phyloP scores from a whole-genome alignment of 1,139 yeast genomes.

The Tardiomyces blankii region DNA sequence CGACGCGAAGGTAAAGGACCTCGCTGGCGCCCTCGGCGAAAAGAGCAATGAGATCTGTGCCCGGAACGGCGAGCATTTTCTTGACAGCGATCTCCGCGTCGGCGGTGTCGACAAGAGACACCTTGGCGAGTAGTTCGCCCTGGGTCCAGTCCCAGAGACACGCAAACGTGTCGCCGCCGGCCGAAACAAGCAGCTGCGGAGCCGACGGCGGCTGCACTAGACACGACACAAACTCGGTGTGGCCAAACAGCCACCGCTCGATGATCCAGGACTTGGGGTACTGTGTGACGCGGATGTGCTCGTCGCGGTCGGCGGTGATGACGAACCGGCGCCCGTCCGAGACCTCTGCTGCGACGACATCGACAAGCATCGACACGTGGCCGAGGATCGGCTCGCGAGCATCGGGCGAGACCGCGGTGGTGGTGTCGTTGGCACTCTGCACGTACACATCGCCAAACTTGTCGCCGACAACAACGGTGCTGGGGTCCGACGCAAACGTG shows the following conservation, averaged over 20 bases:
- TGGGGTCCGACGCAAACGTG: constrained; percentile 38
- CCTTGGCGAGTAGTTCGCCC: constrained; percentile 25
- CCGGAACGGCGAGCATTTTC: not conserved
- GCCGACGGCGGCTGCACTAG: constrained; percentile 44
- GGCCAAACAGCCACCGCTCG: constrained; percentile 81
- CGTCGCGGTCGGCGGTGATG: constrained; percentile 88
- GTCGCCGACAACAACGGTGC: constrained; percentile 66
- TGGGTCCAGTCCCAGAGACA: constrained; percentile 68
- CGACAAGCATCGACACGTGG: constrained; percentile 93
- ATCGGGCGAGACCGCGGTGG: constrained; percentile 18
- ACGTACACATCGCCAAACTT: constrained; percentile 91
- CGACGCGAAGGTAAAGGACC: not conserved
- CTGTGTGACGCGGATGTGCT: constrained; percentile 80
- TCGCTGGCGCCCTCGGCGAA: not conserved
- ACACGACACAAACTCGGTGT: constrained; percentile 65
- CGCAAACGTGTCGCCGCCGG: constrained; percentile 83
- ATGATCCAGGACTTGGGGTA: constrained; percentile 72
- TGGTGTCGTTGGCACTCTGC: constrained; percentile 4
- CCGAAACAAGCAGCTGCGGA: constrained; percentile 48
- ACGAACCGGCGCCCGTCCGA: constrained; percentile 40
- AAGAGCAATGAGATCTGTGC: not conserved
- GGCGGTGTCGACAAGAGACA: not conserved
- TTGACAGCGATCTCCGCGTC: not conserved
- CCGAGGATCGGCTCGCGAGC: constrained; percentile 70
- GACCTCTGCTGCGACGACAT: constrained; percentile 39